Evolutionary conservation across 2,329 filamentous ascomycete species (phyloP).

Genomic region (Paracamarosporium sp.): DNA sequence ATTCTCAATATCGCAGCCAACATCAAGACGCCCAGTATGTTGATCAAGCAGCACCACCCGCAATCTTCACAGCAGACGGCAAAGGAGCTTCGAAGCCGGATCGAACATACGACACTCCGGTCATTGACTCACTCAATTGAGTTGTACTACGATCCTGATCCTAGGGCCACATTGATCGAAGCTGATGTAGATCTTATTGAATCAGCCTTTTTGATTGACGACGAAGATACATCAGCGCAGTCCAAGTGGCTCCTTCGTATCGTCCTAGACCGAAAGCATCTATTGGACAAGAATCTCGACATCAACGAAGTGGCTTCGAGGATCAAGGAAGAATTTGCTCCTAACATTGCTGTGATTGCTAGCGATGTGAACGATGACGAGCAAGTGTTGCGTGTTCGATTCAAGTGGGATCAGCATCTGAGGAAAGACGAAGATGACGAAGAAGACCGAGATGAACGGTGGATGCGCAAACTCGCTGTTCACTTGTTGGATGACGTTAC

Average conservation of each 20-base stretch:
- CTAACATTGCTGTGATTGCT: conserved; percentile 84
- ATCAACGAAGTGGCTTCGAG: conserved; percentile 89
- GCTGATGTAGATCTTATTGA: conserved; percentile 94
- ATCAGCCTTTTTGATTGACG: conserved; percentile 83
- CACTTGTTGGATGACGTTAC: conserved; percentile 92
- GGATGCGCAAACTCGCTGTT: conserved; percentile 85
- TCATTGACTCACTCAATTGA: conserved; percentile 92
- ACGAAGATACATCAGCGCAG: conserved; percentile 67
- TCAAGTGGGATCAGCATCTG: conserved; percentile 65
- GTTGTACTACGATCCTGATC: conserved; percentile 96
- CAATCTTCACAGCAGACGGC: conserved; percentile 76
- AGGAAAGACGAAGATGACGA: conserved; percentile 76
- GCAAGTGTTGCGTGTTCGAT: conserved; percentile 90
- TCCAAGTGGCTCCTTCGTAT: conserved; percentile 96
- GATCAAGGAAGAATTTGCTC: conserved; percentile 86
- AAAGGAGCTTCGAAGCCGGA: conserved; percentile 83
- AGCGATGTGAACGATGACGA: conserved; percentile 98
- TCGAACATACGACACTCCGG: conserved; percentile 93
- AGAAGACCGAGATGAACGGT: conserved; percentile 76
- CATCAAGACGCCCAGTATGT: conserved; percentile 98
- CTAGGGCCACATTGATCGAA: conserved; percentile 82
- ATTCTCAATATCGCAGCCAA: conserved; percentile 98
- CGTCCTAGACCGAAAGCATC: conserved; percentile 88
- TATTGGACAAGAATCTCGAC: conserved; percentile 91
- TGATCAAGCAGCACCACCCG: conserved; percentile 75